Percentiles rank a stretch among this genome's conserved stretches.
Evolutionary conservation across 2,329 filamentous ascomycete genomes (phyloP).

Genomic region (Clonostachys solani): DNA sequence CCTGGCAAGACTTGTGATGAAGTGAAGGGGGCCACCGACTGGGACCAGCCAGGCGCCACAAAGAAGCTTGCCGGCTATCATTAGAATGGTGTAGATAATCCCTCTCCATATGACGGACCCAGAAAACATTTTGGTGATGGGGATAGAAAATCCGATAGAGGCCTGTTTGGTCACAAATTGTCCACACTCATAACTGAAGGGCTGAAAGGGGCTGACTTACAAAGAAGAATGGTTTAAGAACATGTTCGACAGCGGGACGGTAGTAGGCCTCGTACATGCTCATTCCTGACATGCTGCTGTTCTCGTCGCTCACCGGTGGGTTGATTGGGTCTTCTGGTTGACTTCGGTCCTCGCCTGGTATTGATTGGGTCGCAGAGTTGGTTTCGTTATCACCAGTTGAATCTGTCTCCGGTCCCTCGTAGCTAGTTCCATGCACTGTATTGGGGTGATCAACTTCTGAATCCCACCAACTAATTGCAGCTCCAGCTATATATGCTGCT

Average conservation of each 20-base stretch:
- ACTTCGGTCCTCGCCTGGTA: background rate
- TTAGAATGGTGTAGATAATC: conserved; percentile 66
- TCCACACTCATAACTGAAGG: background rate
- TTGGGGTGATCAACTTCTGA: conserved; percentile 18
- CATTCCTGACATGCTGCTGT: background rate
- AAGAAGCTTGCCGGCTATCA: conserved; percentile 57
- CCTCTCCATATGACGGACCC: conserved; percentile 66
- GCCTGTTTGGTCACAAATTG: conserved; percentile 22
- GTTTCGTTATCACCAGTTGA: background rate
- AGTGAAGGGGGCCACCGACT: conserved; percentile 1
- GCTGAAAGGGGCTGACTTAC: conserved; percentile 28
- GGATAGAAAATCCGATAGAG: conserved; percentile 74
- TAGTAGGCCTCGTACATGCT: conserved; percentile 34
- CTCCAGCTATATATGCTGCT: conserved; percentile 59
- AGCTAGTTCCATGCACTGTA: no score
- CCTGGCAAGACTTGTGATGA: background rate
- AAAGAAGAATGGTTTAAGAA: conserved; percentile 72
- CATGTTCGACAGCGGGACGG: conserved; percentile 28
- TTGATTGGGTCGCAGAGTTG: background rate
- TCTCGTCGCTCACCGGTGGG: background rate
- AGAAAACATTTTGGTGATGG: conserved; percentile 65
- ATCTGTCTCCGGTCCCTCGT: background rate
- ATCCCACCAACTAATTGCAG: conserved; percentile 57
- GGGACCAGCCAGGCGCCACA: conserved; percentile 56
- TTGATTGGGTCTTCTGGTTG: background rate